These are phyloP conservation scores for Colletotrichum sublineola DNA, from an alignment of 2,329 filamentous ascomycete genomes.

Conservation along the genomic window DNA sequence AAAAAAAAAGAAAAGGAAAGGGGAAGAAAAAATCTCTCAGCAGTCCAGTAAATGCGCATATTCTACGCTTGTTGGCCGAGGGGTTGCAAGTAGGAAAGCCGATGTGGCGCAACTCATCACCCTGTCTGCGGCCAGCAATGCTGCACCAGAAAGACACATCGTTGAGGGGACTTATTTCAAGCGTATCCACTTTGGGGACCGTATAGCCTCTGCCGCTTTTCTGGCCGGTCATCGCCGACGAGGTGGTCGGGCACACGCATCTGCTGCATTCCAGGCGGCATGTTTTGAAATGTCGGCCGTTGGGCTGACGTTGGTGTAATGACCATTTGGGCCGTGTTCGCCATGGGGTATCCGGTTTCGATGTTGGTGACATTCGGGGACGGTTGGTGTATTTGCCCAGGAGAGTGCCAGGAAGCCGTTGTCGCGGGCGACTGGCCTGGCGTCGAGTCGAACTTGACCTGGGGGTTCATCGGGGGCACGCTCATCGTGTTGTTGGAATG, in stretches of 20 bases:
- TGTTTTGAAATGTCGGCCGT: slow-evolving; percentile 53
- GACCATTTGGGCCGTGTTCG: slow-evolving; percentile 57
- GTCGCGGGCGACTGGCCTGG: slow-evolving; percentile 67
- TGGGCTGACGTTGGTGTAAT: slow-evolving; percentile 49
- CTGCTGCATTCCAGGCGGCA: slow-evolving; percentile 52
- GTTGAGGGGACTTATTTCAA: slow-evolving; percentile 43
- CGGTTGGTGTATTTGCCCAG: slow-evolving; percentile 64
- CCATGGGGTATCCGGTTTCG: slow-evolving; percentile 62
- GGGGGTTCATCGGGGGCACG: slow-evolving; percentile 47
- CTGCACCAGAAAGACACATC: too few species aligned
- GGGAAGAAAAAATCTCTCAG: background rate
- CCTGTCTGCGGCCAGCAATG: background rate
- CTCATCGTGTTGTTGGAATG: slow-evolving; percentile 52
- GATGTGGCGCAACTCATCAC: background rate
- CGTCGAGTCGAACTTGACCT: slow-evolving; percentile 65
- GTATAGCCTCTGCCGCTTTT: slow-evolving; percentile 67
- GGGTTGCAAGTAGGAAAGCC: background rate
- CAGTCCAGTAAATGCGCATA: too few species aligned
- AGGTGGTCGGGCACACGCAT: slow-evolving; percentile 52
- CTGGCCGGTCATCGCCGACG: slow-evolving; percentile 57
- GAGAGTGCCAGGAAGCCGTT: slow-evolving; percentile 65
- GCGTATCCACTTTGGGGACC: slow-evolving; percentile 58
- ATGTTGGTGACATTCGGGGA: slow-evolving; percentile 59
- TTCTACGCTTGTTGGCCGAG: background rate
- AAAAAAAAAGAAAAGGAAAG: background rate